These are phyloP conservation scores for Periglandula ipomoeae DNA, from an alignment of 2,329 filamentous ascomycete genomes.

Conservation along the genomic window DNA sequence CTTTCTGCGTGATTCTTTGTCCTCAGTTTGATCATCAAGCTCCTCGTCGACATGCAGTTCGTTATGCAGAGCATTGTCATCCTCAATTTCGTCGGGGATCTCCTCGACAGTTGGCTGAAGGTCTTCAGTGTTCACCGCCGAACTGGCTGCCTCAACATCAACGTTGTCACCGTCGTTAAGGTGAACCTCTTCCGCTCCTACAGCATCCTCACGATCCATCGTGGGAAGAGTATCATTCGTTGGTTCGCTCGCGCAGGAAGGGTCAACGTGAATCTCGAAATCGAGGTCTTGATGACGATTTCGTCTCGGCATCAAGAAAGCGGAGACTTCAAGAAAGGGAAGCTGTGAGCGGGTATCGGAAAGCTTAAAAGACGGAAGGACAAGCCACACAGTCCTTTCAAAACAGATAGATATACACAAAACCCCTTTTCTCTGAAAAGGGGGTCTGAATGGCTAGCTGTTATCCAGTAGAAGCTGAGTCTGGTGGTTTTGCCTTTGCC, in stretches of 20 bases:
- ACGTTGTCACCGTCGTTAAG: background rate
- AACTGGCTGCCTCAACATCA: background rate
- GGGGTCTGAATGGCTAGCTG: background rate
- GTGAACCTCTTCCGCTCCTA: background rate
- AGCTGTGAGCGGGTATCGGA: background rate
- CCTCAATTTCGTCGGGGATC: constrained; percentile 2
- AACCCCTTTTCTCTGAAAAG: background rate
- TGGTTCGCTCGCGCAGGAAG: constrained; percentile 30
- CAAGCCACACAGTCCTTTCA: constrained; percentile 2
- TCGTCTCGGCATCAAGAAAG: constrained; percentile 15
- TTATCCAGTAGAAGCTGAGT: background rate
- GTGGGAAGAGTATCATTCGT: constrained; percentile 7
- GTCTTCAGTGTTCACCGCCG: background rate
- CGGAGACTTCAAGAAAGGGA: background rate
- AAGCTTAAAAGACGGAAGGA: background rate
- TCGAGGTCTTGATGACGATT: constrained; percentile 26
- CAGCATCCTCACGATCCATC: constrained; percentile 7
- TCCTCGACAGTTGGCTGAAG: constrained; percentile 5
- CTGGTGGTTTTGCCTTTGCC: background rate
- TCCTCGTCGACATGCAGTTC: background rate
- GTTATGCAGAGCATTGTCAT: background rate
- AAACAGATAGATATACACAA: background rate
- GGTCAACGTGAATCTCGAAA: constrained; percentile 40
- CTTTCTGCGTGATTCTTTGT: constrained; percentile 3
- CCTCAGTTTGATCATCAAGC: background rate